phyloP scores from a whole-genome alignment of 2,329 filamentous ascomycete species.

The Magnaporthales sp. region DNA sequence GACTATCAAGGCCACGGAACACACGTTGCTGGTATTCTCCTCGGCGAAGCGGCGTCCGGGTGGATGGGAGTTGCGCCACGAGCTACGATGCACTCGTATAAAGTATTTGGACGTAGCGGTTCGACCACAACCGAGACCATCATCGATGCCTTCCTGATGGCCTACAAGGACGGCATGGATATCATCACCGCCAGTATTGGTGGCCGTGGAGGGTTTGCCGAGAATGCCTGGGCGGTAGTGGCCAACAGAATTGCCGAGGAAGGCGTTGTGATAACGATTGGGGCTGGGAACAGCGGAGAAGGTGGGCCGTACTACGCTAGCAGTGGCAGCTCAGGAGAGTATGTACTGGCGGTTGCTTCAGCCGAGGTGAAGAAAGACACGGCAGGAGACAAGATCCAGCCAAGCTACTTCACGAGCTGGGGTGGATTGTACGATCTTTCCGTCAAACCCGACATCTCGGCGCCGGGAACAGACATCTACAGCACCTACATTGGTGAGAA shows the following conservation, averaged over 20 bases:
- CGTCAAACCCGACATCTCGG: constrained; percentile 32
- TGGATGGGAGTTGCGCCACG: constrained; percentile 17
- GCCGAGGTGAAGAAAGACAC: constrained; percentile 13
- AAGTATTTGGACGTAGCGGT: constrained; percentile 14
- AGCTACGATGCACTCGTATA: constrained; percentile 16
- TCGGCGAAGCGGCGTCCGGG: constrained; percentile 25
- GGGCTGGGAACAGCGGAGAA: constrained; percentile 30
- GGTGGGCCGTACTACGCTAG: constrained; percentile 14
- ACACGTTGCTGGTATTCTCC: constrained; percentile 39
- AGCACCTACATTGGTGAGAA: constrained; percentile 30
- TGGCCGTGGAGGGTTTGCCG: constrained; percentile 14
- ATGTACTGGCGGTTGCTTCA: constrained; percentile 35
- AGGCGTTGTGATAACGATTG: constrained; percentile 29
- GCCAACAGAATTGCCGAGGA: constrained; percentile 30
- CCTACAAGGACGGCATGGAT: constrained; percentile 15
- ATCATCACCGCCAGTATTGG: constrained; percentile 9
- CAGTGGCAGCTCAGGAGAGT: constrained; percentile 23
- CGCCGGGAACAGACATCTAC: constrained; percentile 34
- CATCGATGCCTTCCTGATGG: constrained; percentile 13
- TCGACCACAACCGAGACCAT: constrained; percentile 13
- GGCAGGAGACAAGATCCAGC: constrained; percentile 24
- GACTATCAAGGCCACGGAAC: constrained; percentile 29
- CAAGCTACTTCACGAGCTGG: constrained; percentile 30
- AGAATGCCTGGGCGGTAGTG: constrained; percentile 25
- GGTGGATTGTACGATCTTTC: constrained; percentile 32